Evolutionary conservation across 306 rosid species (phyloP).

Genomic region (Vachellia collinsii): DNA sequence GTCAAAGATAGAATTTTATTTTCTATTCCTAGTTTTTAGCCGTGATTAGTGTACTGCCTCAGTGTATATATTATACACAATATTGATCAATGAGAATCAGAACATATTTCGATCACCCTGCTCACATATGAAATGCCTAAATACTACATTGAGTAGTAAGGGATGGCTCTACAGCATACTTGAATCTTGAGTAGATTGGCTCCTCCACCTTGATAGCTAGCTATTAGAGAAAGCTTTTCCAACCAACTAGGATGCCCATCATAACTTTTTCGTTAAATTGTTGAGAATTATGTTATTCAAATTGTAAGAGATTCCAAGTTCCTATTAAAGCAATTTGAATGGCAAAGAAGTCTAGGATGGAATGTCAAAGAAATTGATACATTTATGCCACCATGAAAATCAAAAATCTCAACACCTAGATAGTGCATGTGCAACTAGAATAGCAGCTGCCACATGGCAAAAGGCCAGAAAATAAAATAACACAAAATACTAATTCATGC

Average conservation of each 20-base stretch:
- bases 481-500: background rate
- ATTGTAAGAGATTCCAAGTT: background rate
- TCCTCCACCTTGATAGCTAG: background rate
- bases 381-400: background rate
- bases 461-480: background rate
- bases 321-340: background rate
- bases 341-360: background rate
- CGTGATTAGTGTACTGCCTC: background rate
- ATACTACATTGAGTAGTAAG: background rate
- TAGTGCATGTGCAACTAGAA: background rate
- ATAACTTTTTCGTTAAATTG: background rate
- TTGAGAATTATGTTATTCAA: background rate
- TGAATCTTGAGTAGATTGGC: background rate
- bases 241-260: background rate
- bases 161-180: background rate
- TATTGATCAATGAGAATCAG: background rate
- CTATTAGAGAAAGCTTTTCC: background rate
- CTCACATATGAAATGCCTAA: background rate
- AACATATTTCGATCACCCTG: background rate
- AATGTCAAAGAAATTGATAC: background rate
- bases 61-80: background rate
- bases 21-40: background rate
- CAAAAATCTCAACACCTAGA: background rate
- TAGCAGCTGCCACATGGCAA: background rate
- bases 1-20: background rate